phyloP scores from a whole-genome alignment of 352 stramenopile species.

The Peronospora destructor region DNA sequence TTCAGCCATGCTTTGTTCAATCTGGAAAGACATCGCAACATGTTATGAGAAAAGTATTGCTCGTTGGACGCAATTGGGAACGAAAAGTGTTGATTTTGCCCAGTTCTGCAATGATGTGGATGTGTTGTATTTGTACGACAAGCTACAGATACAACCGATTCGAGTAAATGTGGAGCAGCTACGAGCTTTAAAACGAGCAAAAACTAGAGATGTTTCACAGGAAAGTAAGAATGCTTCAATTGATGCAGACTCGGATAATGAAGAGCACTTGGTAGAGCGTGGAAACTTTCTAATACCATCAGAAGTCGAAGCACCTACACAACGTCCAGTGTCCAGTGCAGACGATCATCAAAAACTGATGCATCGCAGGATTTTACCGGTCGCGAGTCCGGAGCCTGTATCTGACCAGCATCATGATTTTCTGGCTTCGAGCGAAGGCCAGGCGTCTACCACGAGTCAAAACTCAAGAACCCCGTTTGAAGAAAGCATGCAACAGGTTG shows the following conservation, averaged over 20 bases:
- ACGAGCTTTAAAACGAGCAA: slow-evolving; percentile 5
- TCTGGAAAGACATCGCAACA: slow-evolving; percentile 12
- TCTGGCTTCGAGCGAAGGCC: not conserved
- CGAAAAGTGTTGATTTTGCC: slow-evolving; percentile 3
- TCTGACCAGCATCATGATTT: slow-evolving; percentile 1
- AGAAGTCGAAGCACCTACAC: not conserved
- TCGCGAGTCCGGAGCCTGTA: not conserved
- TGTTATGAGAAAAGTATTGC: slow-evolving; percentile 9
- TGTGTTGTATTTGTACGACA: slow-evolving; percentile 11
- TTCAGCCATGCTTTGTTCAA: slow-evolving; percentile 5
- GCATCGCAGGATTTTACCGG: not conserved
- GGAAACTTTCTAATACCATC: slow-evolving; percentile 8
- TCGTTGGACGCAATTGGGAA: slow-evolving; percentile 17
- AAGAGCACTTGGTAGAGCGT: not conserved
- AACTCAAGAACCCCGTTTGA: not conserved
- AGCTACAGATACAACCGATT: slow-evolving; percentile 12
- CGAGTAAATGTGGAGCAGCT: slow-evolving; percentile 2
- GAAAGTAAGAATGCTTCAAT: not conserved
- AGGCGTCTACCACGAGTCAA: not conserved
- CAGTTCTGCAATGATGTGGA: slow-evolving; percentile 14
- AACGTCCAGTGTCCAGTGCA: not conserved
- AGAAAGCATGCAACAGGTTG: slow-evolving; percentile 2
- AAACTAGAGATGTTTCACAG: not conserved
- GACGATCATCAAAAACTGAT: not conserved
- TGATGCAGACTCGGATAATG: not conserved